These are phyloP conservation scores for Pachysolen tannophilus DNA, from an alignment of 805 yeast species.

Conservation along the genomic window DNA sequence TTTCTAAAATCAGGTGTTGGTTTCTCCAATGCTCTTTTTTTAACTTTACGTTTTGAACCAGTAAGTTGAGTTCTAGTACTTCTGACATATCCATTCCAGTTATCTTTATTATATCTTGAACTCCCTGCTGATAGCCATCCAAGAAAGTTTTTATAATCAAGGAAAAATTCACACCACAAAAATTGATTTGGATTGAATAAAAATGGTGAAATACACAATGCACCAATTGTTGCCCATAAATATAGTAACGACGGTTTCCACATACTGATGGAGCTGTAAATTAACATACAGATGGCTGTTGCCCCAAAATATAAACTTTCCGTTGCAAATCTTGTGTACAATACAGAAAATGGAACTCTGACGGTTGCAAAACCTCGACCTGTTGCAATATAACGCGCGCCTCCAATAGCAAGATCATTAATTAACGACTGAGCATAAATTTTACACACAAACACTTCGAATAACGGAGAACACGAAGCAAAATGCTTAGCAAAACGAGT, in stretches of 20 bases:
- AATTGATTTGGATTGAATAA: slow-evolving; percentile 75
- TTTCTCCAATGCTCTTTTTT: slow-evolving; percentile 29
- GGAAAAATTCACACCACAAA: slow-evolving; percentile 57
- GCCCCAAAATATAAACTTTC: slow-evolving; percentile 63
- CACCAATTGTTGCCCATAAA: slow-evolving; percentile 66
- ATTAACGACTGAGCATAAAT: slow-evolving; percentile 65
- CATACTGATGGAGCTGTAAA: slow-evolving; percentile 51
- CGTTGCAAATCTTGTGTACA: slow-evolving; percentile 63
- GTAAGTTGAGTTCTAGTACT: slow-evolving; percentile 44
- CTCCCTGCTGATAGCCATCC: slow-evolving; percentile 47
- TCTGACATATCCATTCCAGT: slow-evolving; percentile 44
- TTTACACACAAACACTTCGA: slow-evolving; percentile 74
- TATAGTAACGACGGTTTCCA: slow-evolving; percentile 56
- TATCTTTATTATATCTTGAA: slow-evolving; percentile 22
- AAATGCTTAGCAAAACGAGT: slow-evolving; percentile 60
- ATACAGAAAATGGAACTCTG: slow-evolving; percentile 54
- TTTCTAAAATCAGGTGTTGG: slow-evolving; percentile 35
- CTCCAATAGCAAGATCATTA: slow-evolving; percentile 66
- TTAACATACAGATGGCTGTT: slow-evolving; percentile 38
- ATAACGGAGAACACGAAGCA: slow-evolving; percentile 64
- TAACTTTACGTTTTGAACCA: slow-evolving; percentile 42
- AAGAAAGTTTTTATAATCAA: slow-evolving; percentile 54
- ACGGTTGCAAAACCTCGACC: slow-evolving; percentile 79
- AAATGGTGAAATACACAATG: slow-evolving; percentile 64
- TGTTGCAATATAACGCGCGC: slow-evolving; percentile 76